phyloP scores from a whole-genome alignment of 208 protist genomes.

The Zelonia costaricensis region DNA sequence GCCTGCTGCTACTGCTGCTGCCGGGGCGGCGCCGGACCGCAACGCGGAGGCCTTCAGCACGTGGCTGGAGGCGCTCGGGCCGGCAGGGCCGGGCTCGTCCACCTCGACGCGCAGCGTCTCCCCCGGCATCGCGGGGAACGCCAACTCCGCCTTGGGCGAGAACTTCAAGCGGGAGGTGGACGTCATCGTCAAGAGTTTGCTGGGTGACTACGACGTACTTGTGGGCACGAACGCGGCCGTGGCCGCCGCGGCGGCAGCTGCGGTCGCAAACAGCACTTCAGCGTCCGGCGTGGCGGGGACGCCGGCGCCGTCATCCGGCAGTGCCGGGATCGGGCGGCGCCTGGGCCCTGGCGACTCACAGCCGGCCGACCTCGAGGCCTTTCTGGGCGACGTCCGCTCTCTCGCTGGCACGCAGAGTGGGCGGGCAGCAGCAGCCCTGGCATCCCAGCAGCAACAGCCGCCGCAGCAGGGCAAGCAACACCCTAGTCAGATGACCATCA shows the following conservation, averaged over 20 bases:
- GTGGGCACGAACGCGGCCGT: background rate
- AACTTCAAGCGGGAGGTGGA: constrained; percentile 50
- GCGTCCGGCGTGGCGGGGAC: background rate
- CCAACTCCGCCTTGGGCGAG: constrained; percentile 6
- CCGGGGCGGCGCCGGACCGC: background rate
- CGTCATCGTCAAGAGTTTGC: constrained; percentile 30
- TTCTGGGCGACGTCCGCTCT: constrained; percentile 11
- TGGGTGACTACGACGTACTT: constrained; percentile 23
- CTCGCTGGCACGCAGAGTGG: background rate
- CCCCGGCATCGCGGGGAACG: background rate
- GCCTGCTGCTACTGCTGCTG: background rate
- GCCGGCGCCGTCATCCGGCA: background rate
- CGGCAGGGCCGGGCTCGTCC: background rate
- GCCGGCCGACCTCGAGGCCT: constrained; percentile 13
- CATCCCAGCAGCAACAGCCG: background rate
- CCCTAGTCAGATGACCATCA: background rate
- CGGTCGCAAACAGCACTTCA: background rate
- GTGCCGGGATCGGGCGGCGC: background rate
- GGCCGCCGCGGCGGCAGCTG: background rate
- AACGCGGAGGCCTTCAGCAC: constrained; percentile 28
- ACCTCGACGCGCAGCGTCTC: constrained; percentile 3
- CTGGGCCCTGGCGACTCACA: background rate
- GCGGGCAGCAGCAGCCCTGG: background rate
- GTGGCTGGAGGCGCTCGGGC: constrained; percentile 26
- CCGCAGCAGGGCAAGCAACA: background rate